A percentile compares a stretch with the other conserved stretches of the same genome.
Evolutionary conservation across 176 grass and related monocot genomes (phyloP).

Genomic region (Ensete glaucum): DNA sequence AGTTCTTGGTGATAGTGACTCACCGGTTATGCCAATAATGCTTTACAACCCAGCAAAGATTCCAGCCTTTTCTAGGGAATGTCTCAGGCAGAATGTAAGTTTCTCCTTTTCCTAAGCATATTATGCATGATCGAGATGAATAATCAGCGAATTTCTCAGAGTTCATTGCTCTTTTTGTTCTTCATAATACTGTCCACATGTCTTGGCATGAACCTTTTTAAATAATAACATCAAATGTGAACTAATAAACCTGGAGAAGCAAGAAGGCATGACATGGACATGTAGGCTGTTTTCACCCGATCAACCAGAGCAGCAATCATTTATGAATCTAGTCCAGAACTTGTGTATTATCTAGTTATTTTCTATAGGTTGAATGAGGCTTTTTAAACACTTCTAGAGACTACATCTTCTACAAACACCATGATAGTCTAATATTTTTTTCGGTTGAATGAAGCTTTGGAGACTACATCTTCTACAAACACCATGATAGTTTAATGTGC

Average conservation of each 20-base stretch:
- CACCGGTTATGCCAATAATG: constrained; percentile 85
- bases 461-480: no score
- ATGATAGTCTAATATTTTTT: background rate
- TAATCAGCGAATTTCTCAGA: background rate
- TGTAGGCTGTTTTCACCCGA: no score
- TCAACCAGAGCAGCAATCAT: no score
- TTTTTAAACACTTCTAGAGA: background rate
- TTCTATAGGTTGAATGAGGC: background rate
- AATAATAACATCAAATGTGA: background rate
- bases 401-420: no score
- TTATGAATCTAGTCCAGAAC: no score
- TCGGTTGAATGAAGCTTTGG: background rate
- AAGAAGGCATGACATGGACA: background rate
- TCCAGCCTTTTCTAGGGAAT: constrained; percentile 80
- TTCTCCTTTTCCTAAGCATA: background rate
- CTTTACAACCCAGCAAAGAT: constrained; percentile 86
- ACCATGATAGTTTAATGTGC: background rate
- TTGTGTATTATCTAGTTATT: background rate
- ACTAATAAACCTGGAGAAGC: background rate
- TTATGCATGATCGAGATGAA: background rate
- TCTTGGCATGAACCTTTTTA: background rate
- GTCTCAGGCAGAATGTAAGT: constrained; percentile 72
- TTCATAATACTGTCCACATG: background rate
- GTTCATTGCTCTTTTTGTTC: background rate
- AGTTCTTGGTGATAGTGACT: constrained; percentile 81